Evolutionary conservation across 495 filamentous ascomycete species (phyloP).

Genomic region (Massariosphaeria phaeospora): DNA sequence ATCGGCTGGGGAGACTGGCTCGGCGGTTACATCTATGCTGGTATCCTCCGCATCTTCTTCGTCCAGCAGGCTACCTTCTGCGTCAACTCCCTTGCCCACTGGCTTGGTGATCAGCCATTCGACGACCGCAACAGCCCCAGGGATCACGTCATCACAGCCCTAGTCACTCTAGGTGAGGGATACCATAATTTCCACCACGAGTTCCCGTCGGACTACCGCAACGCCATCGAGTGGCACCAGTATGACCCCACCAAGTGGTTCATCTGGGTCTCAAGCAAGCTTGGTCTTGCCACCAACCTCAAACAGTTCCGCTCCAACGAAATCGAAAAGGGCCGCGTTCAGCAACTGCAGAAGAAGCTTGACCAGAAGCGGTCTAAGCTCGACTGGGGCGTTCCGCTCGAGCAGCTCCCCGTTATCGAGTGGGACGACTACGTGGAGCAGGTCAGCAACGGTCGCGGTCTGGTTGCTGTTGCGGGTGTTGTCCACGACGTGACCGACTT

Average conservation of each 20-base stretch:
- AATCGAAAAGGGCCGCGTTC: conserved; percentile 97
- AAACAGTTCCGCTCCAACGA: conserved; percentile 98
- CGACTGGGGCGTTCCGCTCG: conserved; percentile 93
- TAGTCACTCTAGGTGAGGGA: conserved; percentile 93
- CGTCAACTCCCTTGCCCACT: conserved; percentile 97
- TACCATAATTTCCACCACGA: conserved; percentile 99
- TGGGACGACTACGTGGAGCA: conserved; percentile 94
- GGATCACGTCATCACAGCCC: conserved; percentile 91
- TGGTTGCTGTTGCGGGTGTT: conserved; percentile 86
- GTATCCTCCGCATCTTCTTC: conserved; percentile 95
- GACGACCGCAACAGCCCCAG: conserved; percentile 98
- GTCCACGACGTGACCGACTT: conserved; percentile 93
- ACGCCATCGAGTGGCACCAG: conserved; percentile 96
- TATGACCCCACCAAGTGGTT: conserved; percentile 99
- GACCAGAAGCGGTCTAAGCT: conserved; percentile 89
- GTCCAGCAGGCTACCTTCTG: conserved; percentile 99
- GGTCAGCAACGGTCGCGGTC: conserved; percentile 79
- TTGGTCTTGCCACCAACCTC: conserved; percentile 88
- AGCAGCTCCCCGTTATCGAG: conserved; percentile 89
- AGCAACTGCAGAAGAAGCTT: conserved; percentile 98
- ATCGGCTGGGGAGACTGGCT: conserved; percentile 84
- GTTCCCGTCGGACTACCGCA: conserved; percentile 98
- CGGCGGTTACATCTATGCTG: conserved; percentile 90
- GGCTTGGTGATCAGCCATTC: conserved; percentile 98
- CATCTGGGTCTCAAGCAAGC: conserved; percentile 91